These are phyloP conservation scores for Claviceps spartinae DNA, from an alignment of 2,329 filamentous ascomycete genomes.

Conservation along the genomic window DNA sequence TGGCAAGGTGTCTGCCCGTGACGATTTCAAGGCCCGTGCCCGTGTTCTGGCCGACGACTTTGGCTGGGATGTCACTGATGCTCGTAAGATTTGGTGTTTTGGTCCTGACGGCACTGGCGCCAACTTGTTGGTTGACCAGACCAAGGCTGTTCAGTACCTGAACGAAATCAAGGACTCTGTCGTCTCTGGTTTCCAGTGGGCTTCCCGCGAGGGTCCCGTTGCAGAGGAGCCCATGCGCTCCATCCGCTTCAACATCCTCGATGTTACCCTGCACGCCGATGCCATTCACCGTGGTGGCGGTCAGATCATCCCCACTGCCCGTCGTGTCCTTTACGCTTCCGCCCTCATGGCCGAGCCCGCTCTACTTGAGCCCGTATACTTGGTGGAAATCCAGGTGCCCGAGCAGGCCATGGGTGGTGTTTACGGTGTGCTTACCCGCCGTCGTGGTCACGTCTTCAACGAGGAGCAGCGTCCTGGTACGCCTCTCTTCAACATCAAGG, in stretches of 20 bases:
- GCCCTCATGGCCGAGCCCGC: slow-evolving; percentile 80
- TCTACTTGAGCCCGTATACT: slow-evolving; percentile 94
- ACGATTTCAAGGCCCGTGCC: slow-evolving; percentile 98
- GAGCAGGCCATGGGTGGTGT: slow-evolving; percentile 99
- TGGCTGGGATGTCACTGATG: slow-evolving; percentile 99
- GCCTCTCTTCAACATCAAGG: slow-evolving; percentile 98
- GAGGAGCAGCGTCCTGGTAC: slow-evolving; percentile 98
- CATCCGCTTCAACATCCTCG: slow-evolving; percentile 96
- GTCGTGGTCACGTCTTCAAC: slow-evolving; percentile 97
- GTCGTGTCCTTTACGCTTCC: slow-evolving; percentile 93
- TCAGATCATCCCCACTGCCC: slow-evolving; percentile 94
- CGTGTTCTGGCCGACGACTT: slow-evolving; percentile 91
- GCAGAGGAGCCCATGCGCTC: slow-evolving; percentile 97
- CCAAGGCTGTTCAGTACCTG: slow-evolving; percentile 99
- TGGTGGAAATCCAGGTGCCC: slow-evolving; percentile 98
- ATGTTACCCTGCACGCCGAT: slow-evolving; percentile 99
- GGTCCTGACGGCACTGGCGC: slow-evolving; percentile 94
- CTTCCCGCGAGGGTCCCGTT: slow-evolving; percentile 90
- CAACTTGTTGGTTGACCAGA: slow-evolving; percentile 98
- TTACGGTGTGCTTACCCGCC: slow-evolving; percentile 94
- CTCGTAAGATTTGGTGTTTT: slow-evolving; percentile 99
- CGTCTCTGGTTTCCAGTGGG: slow-evolving; percentile 99
- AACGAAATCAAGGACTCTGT: slow-evolving; percentile 99
- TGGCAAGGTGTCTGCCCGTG: slow-evolving; percentile 86
- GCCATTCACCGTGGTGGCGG: slow-evolving; percentile 99